phyloP scores from a whole-genome alignment of 208 protist genomes.

The Leishmania amazonensis region DNA sequence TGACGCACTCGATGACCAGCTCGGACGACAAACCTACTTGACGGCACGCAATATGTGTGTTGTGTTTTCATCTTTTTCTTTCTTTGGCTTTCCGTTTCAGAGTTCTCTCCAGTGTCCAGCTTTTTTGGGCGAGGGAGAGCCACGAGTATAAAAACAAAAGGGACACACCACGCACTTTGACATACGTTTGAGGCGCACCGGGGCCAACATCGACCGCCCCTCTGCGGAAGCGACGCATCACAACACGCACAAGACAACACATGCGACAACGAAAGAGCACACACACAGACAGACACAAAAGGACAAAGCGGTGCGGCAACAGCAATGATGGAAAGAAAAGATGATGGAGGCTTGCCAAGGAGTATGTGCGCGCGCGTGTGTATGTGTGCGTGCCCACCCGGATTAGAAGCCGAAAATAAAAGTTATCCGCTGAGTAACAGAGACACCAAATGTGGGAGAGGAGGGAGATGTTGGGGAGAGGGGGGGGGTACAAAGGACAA shows the following conservation, averaged over 20 bases:
- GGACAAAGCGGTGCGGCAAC: not conserved
- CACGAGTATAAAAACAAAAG: not conserved
- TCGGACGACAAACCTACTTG: not conserved
- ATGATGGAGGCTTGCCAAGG: not conserved
- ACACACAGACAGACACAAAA: not conserved
- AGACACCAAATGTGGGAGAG: conserved; percentile 1
- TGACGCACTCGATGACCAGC: not conserved
- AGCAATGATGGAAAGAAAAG: not conserved
- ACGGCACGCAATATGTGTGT: not conserved
- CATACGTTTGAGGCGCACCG: not conserved
- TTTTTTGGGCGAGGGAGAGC: not conserved
- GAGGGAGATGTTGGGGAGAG: not conserved
- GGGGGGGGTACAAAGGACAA: not conserved
- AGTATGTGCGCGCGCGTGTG: not conserved
- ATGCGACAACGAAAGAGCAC: not conserved
- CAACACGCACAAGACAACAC: not conserved
- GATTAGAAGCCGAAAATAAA: not conserved
- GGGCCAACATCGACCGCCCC: not conserved
- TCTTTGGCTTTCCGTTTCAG: not conserved
- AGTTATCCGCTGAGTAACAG: not conserved
- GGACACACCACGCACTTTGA: not conserved
- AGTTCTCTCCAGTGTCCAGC: not conserved
- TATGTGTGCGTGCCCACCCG: not conserved
- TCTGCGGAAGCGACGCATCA: not conserved
- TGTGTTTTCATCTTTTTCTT: not conserved